Evolutionary conservation across 2,329 filamentous ascomycete genomes (phyloP).

Genomic region (Zasmidium angulare): DNA sequence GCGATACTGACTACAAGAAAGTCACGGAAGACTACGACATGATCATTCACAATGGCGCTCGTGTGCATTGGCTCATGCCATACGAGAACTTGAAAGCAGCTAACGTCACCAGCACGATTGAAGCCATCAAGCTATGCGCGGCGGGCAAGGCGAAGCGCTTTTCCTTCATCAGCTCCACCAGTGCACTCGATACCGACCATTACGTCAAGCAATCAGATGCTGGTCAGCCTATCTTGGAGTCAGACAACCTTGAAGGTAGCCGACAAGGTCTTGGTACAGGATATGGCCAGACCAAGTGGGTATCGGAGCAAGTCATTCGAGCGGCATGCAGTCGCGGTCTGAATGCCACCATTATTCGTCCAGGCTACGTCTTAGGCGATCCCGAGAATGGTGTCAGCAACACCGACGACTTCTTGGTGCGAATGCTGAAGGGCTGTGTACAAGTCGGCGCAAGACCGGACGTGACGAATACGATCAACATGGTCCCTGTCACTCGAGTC

Average conservation of each 20-base stretch:
- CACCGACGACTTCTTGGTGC: constrained; percentile 87
- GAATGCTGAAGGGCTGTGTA: constrained; percentile 82
- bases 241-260: constrained; percentile 76
- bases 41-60: constrained; percentile 76
- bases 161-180: constrained; percentile 79
- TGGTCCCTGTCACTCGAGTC: constrained; percentile 83
- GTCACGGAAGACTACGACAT: constrained; percentile 67
- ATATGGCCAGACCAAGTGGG: constrained; percentile 93
- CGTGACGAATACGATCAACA: constrained; percentile 85
- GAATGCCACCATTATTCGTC: constrained; percentile 71
- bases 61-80: constrained; percentile 74
- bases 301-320: constrained; percentile 67
- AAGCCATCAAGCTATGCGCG: constrained; percentile 73
- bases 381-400: constrained; percentile 67
- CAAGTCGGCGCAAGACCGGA: constrained; percentile 72
- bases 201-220: constrained; percentile 73
- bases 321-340: constrained; percentile 79
- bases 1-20: constrained; percentile 62
- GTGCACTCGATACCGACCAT: constrained; percentile 76
- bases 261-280: constrained; percentile 76
- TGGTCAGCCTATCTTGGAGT: constrained; percentile 69
- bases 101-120: constrained; percentile 81
- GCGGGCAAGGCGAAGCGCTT: constrained; percentile 75
- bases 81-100: constrained; percentile 70
- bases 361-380: constrained; percentile 83